Evolutionary conservation across 2,329 filamentous ascomycete genomes (phyloP), one percentile per base, ranked within the genome.

Genomic region (Fusarium clavum): DNA sequence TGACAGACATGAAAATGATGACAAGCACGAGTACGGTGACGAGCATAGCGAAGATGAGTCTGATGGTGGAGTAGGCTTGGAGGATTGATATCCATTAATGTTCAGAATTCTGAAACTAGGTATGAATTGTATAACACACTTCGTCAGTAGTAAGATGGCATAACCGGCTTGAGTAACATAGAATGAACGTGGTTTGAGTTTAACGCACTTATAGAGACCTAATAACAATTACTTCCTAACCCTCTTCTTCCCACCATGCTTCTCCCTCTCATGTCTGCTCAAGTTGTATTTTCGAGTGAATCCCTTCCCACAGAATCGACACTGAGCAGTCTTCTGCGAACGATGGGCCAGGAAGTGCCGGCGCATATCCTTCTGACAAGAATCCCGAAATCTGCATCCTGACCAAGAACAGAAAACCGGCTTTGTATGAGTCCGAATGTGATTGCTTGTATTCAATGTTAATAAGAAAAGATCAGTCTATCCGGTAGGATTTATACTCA

Each of bases 321-420:
- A 71, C 9, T 30, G 25, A n/a, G 25, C 32, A 18, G 34, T 44
- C 38, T 69, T 64, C 11, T 13, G 30, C 3, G 68, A 41, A 9
- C 41, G 52, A 48, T 73, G 71, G 7, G 58, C 59, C 12, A 32
- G 41, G 18, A 44, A 45, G 7, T 73, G 72, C 4, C 57, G 58
- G 8, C 27, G 44, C 69, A 73, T 74, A 22, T 73, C 71, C 41
- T 47, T 70, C 51, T 62, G 58, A 22, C 45, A 46, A 27, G 34
- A 60, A 62, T 51, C 56, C 30, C 16, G 64, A 18, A 49, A n/a
- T 2, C 1, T 9, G 25, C 71, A 73, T 2, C 53, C 45, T 8
- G 46, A 24, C 49, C 51, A 61, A 10, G 58, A 55, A 56, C 72
- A 74, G n/a, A 44, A 25, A 27, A 74, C 70, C 43, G 72, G 72